These are phyloP conservation scores for Cerioporus squamosus DNA, from an alignment of 1,284 basidiomycete species.

Conservation along the genomic window DNA sequence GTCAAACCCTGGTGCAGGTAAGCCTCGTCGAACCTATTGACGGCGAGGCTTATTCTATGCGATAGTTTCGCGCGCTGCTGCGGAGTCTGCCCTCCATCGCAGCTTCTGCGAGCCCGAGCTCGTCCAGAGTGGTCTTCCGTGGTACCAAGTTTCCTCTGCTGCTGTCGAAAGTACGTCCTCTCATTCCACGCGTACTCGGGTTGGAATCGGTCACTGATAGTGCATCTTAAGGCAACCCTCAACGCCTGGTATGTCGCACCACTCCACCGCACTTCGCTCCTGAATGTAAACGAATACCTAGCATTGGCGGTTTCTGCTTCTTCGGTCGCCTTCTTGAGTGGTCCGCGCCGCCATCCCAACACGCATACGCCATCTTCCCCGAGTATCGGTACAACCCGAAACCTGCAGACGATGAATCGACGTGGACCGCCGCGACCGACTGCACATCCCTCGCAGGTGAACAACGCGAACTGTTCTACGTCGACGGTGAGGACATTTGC, in stretches of 20 bases:
- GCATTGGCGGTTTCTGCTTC: constrained; percentile 15
- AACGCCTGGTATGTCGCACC: constrained; percentile 10
- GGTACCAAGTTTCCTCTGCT: constrained; percentile 6
- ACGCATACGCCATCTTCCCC: constrained; percentile 14
- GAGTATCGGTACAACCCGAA: constrained; percentile 10
- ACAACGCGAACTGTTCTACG: constrained; percentile 18
- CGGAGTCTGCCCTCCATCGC: not conserved
- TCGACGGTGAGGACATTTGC: constrained; percentile 12
- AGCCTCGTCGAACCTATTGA: too few relatives aligned
- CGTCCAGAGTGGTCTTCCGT: constrained; percentile 9
- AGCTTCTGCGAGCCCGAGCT: not conserved
- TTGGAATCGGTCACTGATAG: not conserved
- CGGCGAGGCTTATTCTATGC: not conserved
- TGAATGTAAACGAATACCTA: not conserved
- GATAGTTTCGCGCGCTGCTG: constrained; percentile 6
- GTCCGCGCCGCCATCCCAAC: constrained; percentile 11
- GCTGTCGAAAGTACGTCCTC: constrained; percentile 5
- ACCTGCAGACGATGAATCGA: not conserved
- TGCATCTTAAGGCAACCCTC: constrained; percentile 1
- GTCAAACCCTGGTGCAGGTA: not conserved
- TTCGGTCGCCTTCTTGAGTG: constrained; percentile 10
- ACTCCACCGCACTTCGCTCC: too few relatives aligned
- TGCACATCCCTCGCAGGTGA: constrained; percentile 13
- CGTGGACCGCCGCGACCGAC: constrained; percentile 4
- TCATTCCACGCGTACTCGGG: not conserved